phyloP scores from a whole-genome alignment of 768 basidiomycete genomes.

The Coprinopsis cinerea region DNA sequence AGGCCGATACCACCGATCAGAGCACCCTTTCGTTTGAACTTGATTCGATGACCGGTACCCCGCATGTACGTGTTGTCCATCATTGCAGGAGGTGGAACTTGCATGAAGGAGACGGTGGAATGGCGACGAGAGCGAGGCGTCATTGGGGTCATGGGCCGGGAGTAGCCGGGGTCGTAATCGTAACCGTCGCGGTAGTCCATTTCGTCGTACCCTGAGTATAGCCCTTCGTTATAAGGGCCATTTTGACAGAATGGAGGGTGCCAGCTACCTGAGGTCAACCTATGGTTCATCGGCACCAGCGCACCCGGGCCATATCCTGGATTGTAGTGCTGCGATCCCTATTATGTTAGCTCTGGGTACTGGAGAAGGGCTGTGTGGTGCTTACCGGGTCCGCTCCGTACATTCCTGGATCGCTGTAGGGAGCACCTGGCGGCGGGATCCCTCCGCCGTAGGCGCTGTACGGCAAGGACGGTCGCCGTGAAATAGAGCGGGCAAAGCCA shows the following conservation, averaged over 20 bases:
- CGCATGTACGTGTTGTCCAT: constrained; percentile 35
- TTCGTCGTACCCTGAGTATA: constrained; percentile 49
- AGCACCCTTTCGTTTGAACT: constrained; percentile 70
- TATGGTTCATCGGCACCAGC: constrained; percentile 33
- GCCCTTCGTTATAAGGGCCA: neutral
- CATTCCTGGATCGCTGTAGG: constrained; percentile 36
- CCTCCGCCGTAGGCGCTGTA: constrained; percentile 23
- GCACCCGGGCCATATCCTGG: constrained; percentile 31
- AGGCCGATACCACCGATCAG: constrained; percentile 61
- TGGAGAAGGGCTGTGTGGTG: neutral
- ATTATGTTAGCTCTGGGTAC: neutral
- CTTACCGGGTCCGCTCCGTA: constrained; percentile 33
- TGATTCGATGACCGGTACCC: constrained; percentile 40
- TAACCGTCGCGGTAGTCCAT: constrained; percentile 43
- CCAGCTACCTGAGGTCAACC: constrained; percentile 35
- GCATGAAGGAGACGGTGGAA: constrained; percentile 44
- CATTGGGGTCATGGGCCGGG: constrained; percentile 24
- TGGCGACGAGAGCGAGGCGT: constrained; percentile 37
- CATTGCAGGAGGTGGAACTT: constrained; percentile 26
- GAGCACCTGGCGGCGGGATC: constrained; percentile 32
- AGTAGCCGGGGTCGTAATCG: constrained; percentile 31
- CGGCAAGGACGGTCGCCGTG: constrained; percentile 35
- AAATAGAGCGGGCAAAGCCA: constrained; percentile 24
- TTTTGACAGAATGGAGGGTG: neutral
- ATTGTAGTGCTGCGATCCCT: neutral